These are phyloP conservation scores for Pseudonitzschia pungens DNA, from an alignment of 108 stramenopile species.

Conservation along the genomic window DNA sequence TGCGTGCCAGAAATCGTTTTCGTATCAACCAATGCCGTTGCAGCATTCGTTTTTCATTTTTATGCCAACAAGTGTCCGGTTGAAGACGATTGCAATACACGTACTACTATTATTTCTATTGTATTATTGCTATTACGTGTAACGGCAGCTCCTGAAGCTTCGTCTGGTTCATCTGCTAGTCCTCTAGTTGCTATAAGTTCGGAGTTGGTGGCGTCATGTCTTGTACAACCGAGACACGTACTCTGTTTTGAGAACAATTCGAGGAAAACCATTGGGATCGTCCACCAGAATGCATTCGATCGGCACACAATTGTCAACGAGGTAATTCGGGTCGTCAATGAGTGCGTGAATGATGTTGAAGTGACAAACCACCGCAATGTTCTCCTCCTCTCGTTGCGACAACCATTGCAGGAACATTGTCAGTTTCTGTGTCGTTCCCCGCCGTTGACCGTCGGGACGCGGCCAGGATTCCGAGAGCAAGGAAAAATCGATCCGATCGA, in stretches of 20 bases:
- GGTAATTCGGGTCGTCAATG: background rate
- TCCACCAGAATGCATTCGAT: background rate
- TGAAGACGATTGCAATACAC: no score
- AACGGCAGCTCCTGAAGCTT: no score
- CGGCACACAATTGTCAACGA: background rate
- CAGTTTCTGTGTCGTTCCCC: background rate
- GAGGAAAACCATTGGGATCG: background rate
- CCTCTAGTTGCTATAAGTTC: no score
- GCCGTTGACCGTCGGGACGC: background rate
- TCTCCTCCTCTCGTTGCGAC: background rate
- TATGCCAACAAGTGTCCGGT: no score
- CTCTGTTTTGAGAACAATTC: background rate
- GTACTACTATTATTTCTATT: no score
- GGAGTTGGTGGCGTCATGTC: no score
- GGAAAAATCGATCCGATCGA: background rate
- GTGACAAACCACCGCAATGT: conserved; percentile 1
- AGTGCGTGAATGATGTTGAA: background rate
- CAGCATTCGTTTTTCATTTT: no score
- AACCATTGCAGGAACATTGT: background rate
- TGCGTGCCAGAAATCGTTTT: no score
- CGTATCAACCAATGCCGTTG: no score
- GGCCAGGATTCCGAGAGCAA: background rate
- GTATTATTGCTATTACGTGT: no score
- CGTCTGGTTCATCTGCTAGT: no score
- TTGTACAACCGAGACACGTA: no score